Base-by-base conservation (phyloP, 2,329 filamentous ascomycete species). In the Fusarium lyarnte region DNA sequence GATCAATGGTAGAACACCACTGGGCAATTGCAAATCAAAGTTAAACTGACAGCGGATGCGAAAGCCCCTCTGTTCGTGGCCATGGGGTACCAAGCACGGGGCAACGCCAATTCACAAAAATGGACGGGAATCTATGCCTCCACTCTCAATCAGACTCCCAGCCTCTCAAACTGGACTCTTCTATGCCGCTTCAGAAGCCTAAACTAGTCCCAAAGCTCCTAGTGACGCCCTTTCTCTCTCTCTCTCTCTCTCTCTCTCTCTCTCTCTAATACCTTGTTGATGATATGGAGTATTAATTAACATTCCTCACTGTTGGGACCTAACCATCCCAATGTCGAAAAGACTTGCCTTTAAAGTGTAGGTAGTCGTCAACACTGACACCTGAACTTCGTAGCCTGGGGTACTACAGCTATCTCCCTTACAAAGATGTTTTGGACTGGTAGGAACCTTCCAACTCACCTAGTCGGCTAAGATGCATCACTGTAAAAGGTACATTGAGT, bases 21-120 rank as follows among this genome's bases (percentile, higher is more conserved):
- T 21, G 17, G 38, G 17, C 23, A 31, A 23, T 25, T 36, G 36
- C 16, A 38, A 33, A 29, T 41, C 45, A 53, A 31, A 29, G 58
- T 58, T 58, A 53, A 25, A 29, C 29, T 66, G 25, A 45, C 16
- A 57, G 53, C 42, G 33, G 57, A 63, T 66, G 46, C 39, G 21
- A 54, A 70, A 58, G 53, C 43, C 63, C 47, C 35, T 58, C 58
- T 31, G 42, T 47, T 59, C 35, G 29, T 39, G 14, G 23, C 69
- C 69, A 41, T n/a, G 13, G 35, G 16, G 45, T 38, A 45, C 60
- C 49, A 38, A 70, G 66, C 67, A 70, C 54, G 66, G 70, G 52
- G 53, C 38, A 53, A 25, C 39, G 21, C 58, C 58, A 49, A 53
- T 57, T 29, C 8, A 41, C 49, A 58, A 54, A 52, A 54, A 57